Base-by-base conservation (phyloP, 176 grass and related monocot genomes). In the Pharus latifolius region DNA sequence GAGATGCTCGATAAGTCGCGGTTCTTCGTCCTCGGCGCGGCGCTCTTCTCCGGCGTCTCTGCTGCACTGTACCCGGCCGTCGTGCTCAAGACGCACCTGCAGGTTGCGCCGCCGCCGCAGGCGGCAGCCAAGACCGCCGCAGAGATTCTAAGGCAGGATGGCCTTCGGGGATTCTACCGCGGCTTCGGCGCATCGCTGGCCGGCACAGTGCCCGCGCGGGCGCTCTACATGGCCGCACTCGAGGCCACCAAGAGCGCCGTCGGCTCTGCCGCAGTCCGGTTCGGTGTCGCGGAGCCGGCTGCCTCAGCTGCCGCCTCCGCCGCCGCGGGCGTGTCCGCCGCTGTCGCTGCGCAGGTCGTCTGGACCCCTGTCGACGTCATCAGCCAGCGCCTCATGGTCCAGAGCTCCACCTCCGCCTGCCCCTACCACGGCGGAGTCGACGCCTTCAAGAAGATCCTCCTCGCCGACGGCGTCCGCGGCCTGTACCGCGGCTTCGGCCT, bases 1-100 rank as follows among this genome's bases (percentile, higher is more conserved):
- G 95, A 99, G 95, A 99, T 94, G 90, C 90, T 99, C 1, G 95
- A 99, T 77, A 99, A 99, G 81, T 99, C 90, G 18, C 76, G 95
- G 5, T 99, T 99, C 82, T 99, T 99, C 72, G 80, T 91, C 34
- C 87, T 94, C 0, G 95, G 95, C 28, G 90, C 95, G 1, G 90
- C 72, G 8, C 90, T 99, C 26, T 99, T 99, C 84, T 94, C 95
- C 13, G 95, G 90, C 19, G 95, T 99, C 14, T 94, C 95, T 8
- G 90, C 87, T 2, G 87, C 84, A 50, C 83, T 99, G 47, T 99
- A 99, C 78, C 95, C 95, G 3, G 95, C 95, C 35, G 90, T 94
- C 19, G 90, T 99, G 37, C 67, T 99, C 9, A 99, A 99, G 85
- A 99, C 95, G 30, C 87, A 84, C 68, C 84, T 99, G 51, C 95